Conservation (phyloP, 148 eudicot genomes). For the Rhododendron vialii region DNA sequence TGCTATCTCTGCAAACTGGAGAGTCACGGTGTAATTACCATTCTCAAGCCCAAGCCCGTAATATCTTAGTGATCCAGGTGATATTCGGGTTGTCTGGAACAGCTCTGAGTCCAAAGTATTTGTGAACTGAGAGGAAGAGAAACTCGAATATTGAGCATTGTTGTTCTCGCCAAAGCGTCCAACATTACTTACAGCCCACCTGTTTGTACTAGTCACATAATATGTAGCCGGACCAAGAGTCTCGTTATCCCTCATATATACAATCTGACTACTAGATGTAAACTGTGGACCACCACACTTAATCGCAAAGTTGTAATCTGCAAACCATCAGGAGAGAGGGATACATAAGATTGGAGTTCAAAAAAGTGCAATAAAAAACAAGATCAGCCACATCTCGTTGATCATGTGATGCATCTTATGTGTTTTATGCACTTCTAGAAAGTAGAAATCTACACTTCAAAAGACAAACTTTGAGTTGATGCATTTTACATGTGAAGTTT, state of each 20-base stretch:
- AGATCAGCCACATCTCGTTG: background rate
- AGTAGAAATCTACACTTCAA: background rate
- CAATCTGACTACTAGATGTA: constrained; percentile 32
- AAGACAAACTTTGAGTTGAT: background rate
- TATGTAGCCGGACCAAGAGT: constrained; percentile 65
- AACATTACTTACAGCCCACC: constrained; percentile 82
- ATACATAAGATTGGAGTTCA: background rate
- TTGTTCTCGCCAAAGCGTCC: constrained; percentile 39
- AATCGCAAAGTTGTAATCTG: constrained; percentile 70
- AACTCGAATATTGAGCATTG: constrained; percentile 27
- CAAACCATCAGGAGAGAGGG: constrained; percentile 3
- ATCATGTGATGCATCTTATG: background rate
- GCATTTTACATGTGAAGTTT: background rate
- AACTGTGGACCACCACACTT: constrained; percentile 74
- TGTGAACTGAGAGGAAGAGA: constrained; percentile 34
- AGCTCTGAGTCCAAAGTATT: constrained; percentile 61
- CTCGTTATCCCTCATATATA: constrained; percentile 48
- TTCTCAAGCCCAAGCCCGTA: constrained; percentile 80
- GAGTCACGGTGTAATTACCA: constrained; percentile 64
- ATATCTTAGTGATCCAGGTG: constrained; percentile 77
- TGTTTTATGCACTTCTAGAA: background rate
- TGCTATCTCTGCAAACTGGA: constrained; percentile 65
- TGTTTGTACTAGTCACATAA: constrained; percentile 30
- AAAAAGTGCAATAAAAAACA: background rate
- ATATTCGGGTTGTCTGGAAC: constrained; percentile 61